Evolutionary conservation across 176 grass and related monocot species (phyloP).

Genomic region (Eragrostis nindensis): DNA sequence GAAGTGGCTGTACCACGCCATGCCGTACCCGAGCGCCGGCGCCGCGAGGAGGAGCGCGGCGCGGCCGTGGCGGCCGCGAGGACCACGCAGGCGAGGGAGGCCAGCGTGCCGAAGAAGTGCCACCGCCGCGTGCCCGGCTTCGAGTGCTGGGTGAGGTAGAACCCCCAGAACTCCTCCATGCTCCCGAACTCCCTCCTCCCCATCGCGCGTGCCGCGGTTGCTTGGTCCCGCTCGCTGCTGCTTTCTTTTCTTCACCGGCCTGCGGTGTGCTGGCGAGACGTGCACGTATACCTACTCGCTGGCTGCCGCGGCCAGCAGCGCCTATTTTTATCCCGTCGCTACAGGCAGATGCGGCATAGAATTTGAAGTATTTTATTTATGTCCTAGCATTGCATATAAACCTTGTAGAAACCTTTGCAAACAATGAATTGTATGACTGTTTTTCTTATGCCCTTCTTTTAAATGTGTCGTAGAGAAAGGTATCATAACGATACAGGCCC

Average conservation of each 20-base stretch:
- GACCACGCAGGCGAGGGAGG: constrained; percentile 50
- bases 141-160: constrained; percentile 87
- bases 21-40: constrained; percentile 63
- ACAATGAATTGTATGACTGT: too few relatives aligned
- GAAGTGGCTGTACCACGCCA: constrained; percentile 94
- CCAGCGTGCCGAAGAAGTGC: constrained; percentile 76
- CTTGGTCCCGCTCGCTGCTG: not conserved
- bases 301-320: not conserved
- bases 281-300: constrained; percentile 2
- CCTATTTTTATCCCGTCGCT: not conserved
- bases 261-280: not conserved
- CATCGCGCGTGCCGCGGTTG: constrained; percentile 8
- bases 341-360: not conserved
- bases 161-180: constrained; percentile 85
- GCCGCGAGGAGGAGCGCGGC: constrained; percentile 45
- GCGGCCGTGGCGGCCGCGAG: constrained; percentile 51
- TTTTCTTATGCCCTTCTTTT: not conserved
- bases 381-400: too few relatives aligned
- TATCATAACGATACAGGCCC: not conserved
- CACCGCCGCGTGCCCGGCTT: constrained; percentile 70
- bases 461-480: not conserved
- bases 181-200: constrained; percentile 53
- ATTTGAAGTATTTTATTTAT: not conserved
- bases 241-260: not conserved
- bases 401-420: too few relatives aligned